Evolutionary conservation across 768 basidiomycete species (phyloP).

Genomic region (Tylopilus plumbeoviolaceoides): DNA sequence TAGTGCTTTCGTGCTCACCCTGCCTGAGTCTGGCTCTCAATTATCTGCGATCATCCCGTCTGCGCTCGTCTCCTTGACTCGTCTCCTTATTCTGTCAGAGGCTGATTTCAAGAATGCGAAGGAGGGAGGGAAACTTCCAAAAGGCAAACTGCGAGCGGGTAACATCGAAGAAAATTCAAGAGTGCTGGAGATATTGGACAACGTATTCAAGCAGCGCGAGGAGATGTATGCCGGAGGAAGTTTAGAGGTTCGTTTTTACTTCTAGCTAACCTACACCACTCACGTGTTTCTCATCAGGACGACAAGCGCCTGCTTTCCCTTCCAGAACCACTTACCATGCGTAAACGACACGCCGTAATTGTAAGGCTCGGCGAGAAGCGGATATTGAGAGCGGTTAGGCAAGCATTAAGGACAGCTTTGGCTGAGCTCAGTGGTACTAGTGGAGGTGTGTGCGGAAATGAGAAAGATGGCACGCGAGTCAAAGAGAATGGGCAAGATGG

Average conservation of each 20-base stretch:
- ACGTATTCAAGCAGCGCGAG: constrained; percentile 47
- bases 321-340: constrained; percentile 31
- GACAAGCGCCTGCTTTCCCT: constrained; percentile 41
- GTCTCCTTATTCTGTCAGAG: constrained; percentile 53
- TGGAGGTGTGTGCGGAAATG: background rate
- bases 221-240: constrained; percentile 36
- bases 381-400: constrained; percentile 42
- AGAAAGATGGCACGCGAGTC: constrained; percentile 1
- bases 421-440: background rate
- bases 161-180: constrained; percentile 10
- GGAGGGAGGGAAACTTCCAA: constrained; percentile 74
- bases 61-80: constrained; percentile 65
- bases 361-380: constrained; percentile 81
- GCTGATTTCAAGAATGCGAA: constrained; percentile 62
- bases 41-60: constrained; percentile 47
- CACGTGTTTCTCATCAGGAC: constrained; percentile 35
- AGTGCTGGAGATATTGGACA: constrained; percentile 43
- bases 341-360: constrained; percentile 58
- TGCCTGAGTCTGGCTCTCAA: constrained; percentile 42
- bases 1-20: constrained; percentile 9
- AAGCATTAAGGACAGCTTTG: constrained; percentile 7
- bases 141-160: constrained; percentile 42
- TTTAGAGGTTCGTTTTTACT: constrained; percentile 39
- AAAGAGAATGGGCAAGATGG: background rate
- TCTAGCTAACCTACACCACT: background rate